phyloP scores from a whole-genome alignment of 176 grass and related monocot species.

The Triticum timopheevii region DNA sequence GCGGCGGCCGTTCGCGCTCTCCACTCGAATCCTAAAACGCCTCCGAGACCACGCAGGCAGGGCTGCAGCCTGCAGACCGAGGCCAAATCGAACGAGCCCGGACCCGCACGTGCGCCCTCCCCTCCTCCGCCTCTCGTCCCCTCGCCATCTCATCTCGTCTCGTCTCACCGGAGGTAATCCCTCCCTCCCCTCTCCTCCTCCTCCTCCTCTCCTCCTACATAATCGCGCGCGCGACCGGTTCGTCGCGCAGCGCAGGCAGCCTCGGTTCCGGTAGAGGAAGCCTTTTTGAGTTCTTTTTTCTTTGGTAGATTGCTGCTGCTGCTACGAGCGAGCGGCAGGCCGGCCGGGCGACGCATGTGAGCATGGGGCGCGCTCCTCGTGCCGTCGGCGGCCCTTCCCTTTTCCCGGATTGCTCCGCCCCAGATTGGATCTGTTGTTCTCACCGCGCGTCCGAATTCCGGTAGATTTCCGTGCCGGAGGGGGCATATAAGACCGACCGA shows the following conservation, averaged over 20 bases:
- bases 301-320: neutral
- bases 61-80: neutral
- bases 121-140: neutral
- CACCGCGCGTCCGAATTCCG: neutral
- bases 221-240: conserved; percentile 15
- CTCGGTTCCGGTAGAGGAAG: neutral
- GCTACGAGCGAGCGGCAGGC: no score
- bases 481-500: neutral
- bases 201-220: neutral
- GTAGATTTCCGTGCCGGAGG: conserved; percentile 13
- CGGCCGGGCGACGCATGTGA: conserved; percentile 26
- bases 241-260: neutral
- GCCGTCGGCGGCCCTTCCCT: neutral
- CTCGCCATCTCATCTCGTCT: neutral
- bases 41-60: conserved; percentile 25
- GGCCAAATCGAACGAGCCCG: neutral
- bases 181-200: neutral
- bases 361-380: conserved; percentile 16
- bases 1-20: conserved; percentile 41
- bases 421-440: conserved; percentile 32
- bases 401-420: neutral
- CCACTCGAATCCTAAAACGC: conserved; percentile 47
- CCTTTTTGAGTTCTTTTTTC: neutral
- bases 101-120: neutral
- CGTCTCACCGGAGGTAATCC: conserved; percentile 8